These are phyloP conservation scores for Amanita thiersii DNA, from an alignment of 768 basidiomycete species.

Conservation along the genomic window DNA sequence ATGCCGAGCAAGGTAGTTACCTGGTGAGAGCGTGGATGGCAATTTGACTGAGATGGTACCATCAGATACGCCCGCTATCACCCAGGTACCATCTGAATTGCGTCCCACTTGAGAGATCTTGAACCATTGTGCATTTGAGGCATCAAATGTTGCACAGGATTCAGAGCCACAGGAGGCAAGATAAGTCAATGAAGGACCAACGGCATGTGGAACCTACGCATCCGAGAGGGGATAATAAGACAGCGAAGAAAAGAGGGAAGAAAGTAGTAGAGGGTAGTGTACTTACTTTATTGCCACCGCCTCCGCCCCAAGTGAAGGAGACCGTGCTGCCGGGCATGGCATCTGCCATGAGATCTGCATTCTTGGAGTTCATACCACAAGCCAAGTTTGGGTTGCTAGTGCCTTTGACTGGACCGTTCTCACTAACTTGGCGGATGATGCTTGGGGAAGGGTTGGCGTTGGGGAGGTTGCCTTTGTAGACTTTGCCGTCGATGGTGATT, in stretches of 20 bases:
- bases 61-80: constrained; percentile 16
- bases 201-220: constrained; percentile 14
- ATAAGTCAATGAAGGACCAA: constrained; percentile 29
- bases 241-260: constrained; percentile 4
- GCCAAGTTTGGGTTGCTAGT: constrained; percentile 30
- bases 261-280: constrained; percentile 3
- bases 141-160: constrained; percentile 34
- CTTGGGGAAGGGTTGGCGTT: constrained; percentile 17
- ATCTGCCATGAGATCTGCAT: constrained; percentile 32
- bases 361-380: constrained; percentile 37
- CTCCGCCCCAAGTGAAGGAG: constrained; percentile 35
- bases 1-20: constrained; percentile 70
- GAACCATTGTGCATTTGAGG: constrained; percentile 42
- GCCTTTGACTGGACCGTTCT: constrained; percentile 32
- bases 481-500: constrained; percentile 31
- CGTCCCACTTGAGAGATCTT: constrained; percentile 37
- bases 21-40: constrained; percentile 47
- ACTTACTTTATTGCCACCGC: constrained; percentile 14
- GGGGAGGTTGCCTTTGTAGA: constrained; percentile 28
- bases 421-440: constrained; percentile 32
- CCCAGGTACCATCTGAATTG: constrained; percentile 17
- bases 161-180: constrained; percentile 32
- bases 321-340: constrained; percentile 39
- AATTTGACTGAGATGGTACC: constrained; percentile 30
- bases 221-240: no score